Percentiles rank a stretch among this genome's conserved stretches.
Conservation (phyloP, 176 grass and related monocot genomes). For the Puya raimondii region DNA sequence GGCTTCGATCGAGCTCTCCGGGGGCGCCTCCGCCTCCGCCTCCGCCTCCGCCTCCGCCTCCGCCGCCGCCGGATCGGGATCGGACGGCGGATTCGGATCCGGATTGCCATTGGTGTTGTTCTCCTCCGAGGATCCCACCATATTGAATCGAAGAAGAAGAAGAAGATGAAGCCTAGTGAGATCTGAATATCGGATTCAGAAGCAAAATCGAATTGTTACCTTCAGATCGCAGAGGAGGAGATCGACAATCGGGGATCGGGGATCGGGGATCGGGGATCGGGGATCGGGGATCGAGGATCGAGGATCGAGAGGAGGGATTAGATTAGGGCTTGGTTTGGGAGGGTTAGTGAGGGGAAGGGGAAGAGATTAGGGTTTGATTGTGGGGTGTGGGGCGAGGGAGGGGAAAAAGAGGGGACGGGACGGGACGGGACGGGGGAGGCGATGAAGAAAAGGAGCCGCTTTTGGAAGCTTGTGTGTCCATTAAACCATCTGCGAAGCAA, state of each 20-base stretch:
- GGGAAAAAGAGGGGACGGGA: too few relatives aligned
- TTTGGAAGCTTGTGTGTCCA: too few relatives aligned
- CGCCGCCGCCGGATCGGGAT: conserved; percentile 1
- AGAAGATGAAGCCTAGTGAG: too few relatives aligned
- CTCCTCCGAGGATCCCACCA: neutral
- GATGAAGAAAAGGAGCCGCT: too few relatives aligned
- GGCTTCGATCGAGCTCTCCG: conserved; percentile 48
- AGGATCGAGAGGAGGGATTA: neutral
- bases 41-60: conserved; percentile 19
- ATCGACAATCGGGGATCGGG: neutral
- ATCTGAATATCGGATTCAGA: too few relatives aligned
- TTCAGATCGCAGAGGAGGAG: neutral
- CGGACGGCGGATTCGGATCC: neutral
- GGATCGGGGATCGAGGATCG: neutral
- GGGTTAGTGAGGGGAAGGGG: neutral
- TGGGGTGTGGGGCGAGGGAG: too few relatives aligned
- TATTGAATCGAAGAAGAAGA: neutral
- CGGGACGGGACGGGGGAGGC: too few relatives aligned
- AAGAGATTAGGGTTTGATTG: neutral
- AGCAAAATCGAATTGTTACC: neutral
- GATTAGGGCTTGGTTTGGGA: neutral
- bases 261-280: neutral
- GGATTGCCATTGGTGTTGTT: neutral
- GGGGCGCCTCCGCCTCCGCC: conserved; percentile 18
- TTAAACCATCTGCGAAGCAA: too few relatives aligned